These are phyloP conservation scores for Podochytrium sp. DNA, from an alignment of 192 early-diverging fungal genomes.

Conservation along the genomic window DNA sequence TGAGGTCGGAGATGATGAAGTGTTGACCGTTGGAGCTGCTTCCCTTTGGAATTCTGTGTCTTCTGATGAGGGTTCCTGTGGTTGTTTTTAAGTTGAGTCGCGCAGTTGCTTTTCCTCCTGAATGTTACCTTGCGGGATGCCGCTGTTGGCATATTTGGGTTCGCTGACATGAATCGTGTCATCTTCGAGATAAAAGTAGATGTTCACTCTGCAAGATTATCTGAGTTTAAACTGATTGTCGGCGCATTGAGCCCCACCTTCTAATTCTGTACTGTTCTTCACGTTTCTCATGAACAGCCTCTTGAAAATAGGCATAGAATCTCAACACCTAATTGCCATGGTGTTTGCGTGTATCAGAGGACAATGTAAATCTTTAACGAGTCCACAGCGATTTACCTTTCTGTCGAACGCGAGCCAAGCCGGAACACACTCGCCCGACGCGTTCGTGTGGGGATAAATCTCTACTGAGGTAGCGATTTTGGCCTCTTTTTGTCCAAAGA, in stretches of 20 bases:
- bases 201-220: slow-evolving; percentile 49
- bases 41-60: slow-evolving; percentile 59
- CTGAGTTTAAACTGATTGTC: background rate
- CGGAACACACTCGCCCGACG: slow-evolving; percentile 44
- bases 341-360: background rate
- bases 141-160: slow-evolving; percentile 58
- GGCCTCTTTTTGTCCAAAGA: slow-evolving; percentile 44
- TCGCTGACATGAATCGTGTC: slow-evolving; percentile 66
- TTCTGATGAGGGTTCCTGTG: slow-evolving; percentile 57
- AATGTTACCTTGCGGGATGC: slow-evolving; percentile 59
- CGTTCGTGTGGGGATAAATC: slow-evolving; percentile 46
- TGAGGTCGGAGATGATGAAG: slow-evolving; percentile 59
- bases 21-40: slow-evolving; percentile 50
- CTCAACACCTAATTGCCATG: slow-evolving; percentile 47
- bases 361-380: background rate
- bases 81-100: too few relatives aligned
- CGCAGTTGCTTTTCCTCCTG: too few relatives aligned
- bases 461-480: slow-evolving; percentile 57
- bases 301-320: slow-evolving; percentile 67
- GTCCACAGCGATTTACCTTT: slow-evolving; percentile 36
- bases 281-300: slow-evolving; percentile 57
- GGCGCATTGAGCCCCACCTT: slow-evolving; percentile 33
- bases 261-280: slow-evolving; percentile 66
- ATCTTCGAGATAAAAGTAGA: slow-evolving; percentile 66
- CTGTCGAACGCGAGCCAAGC: slow-evolving; percentile 66